Percentiles rank a stretch among this genome's conserved stretches.
Evolutionary conservation across 371 early-diverging fungal genomes (phyloP).

Genomic region (Mortierella polycephala): DNA sequence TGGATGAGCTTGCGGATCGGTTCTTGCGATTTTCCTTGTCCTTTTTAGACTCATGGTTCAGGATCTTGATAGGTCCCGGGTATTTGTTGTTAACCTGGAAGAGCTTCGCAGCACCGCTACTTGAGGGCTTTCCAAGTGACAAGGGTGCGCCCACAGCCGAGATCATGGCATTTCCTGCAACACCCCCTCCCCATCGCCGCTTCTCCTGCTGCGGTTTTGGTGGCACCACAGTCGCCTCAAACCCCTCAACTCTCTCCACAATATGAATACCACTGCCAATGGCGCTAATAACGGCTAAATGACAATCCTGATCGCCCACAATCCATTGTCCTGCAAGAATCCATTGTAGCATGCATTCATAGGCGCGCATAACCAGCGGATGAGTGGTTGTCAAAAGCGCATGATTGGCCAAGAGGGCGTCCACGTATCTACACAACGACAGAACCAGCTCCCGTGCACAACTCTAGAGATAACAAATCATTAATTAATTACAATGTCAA

Average conservation of each 20-base stretch:
- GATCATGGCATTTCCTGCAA: constrained; percentile 43
- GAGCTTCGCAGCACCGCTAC: constrained; percentile 34
- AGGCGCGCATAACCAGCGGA: constrained; percentile 74
- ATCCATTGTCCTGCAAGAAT: constrained; percentile 81
- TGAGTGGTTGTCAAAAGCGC: constrained; percentile 57
- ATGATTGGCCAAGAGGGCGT: constrained; percentile 61
- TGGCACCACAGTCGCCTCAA: constrained; percentile 28
- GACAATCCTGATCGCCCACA: constrained; percentile 74
- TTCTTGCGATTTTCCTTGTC: constrained; percentile 43
- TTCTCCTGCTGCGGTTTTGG: constrained; percentile 52
- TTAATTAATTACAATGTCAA: background rate
- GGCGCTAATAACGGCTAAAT: constrained; percentile 73
- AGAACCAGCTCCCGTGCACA: constrained; percentile 77
- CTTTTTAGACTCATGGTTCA: constrained; percentile 36
- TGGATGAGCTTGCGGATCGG: constrained; percentile 44
- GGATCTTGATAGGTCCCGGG: constrained; percentile 51
- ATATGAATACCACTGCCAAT: constrained; percentile 78
- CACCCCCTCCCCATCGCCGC: constrained; percentile 43
- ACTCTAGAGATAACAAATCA: constrained; percentile 56
- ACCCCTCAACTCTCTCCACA: constrained; percentile 65
- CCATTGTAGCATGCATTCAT: constrained; percentile 83
- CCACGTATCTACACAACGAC: constrained; percentile 77
- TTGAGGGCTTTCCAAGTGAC: constrained; percentile 35
- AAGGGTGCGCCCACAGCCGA: constrained; percentile 49
- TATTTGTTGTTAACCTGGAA: constrained; percentile 48